These are phyloP conservation scores for Lipomyces oligophaga DNA, from an alignment of 805 yeast genomes.

Conservation along the genomic window DNA sequence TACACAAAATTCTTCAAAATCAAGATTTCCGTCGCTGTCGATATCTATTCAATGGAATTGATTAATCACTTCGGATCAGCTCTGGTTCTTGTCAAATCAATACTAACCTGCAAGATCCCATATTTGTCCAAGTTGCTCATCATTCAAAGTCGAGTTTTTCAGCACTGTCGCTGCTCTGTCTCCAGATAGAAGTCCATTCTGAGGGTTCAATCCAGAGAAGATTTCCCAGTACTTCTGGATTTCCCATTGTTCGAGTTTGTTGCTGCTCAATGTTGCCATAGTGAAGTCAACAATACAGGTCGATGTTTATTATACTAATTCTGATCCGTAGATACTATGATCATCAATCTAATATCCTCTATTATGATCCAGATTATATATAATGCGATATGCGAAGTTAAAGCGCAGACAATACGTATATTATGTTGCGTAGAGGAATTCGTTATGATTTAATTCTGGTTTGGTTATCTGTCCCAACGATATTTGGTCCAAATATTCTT, in stretches of 20 bases:
- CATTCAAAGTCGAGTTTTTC: constrained; percentile 80
- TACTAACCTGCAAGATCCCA: constrained; percentile 68
- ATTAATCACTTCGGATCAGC: not conserved
- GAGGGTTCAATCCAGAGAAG: constrained; percentile 84
- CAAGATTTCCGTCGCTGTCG: constrained; percentile 85
- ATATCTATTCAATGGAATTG: constrained; percentile 51
- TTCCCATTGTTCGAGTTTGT: constrained; percentile 55
- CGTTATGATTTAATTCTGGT: no score
- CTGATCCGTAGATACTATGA: no score
- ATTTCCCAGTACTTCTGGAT: constrained; percentile 97
- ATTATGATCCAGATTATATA: no score
- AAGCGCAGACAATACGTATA: no score
- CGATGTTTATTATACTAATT: no score
- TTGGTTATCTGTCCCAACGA: no score
- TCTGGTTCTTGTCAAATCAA: not conserved
- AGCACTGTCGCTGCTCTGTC: constrained; percentile 81
- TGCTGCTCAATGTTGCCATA: constrained; percentile 21
- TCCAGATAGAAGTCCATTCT: constrained; percentile 71
- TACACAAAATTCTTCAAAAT: constrained; percentile 96
- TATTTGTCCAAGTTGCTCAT: constrained; percentile 69
- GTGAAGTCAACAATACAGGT: no score
- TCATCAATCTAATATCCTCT: no score
- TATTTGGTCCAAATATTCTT: no score
- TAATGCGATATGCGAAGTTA: no score
- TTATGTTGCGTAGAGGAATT: no score